A percentile compares a stretch with the other conserved stretches of the same genome.
Conservation (phyloP, 2,329 filamentous ascomycete species). For the Coniella vitis region DNA sequence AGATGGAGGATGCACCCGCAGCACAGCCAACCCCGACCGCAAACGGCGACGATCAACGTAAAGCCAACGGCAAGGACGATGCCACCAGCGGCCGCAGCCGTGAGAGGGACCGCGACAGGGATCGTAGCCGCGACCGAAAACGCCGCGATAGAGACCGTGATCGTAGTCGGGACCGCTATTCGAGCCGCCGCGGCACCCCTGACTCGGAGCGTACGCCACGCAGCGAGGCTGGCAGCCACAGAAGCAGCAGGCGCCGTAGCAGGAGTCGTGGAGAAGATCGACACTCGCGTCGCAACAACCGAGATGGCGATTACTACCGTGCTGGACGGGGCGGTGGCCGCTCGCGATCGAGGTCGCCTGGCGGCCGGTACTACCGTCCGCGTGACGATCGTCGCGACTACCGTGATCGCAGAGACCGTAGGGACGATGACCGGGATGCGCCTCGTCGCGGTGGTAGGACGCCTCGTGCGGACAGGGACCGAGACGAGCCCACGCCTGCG, state of each 20-base stretch:
- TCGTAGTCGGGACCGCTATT: conserved; percentile 40
- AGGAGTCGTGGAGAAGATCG: conserved; percentile 70
- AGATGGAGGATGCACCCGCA: conserved; percentile 26
- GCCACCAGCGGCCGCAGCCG: conserved; percentile 32
- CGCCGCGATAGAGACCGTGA: conserved; percentile 41
- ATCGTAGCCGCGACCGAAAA: conserved; percentile 48
- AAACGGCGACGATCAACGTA: conserved; percentile 53
- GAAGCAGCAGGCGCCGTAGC: conserved; percentile 76
- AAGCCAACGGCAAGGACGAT: conserved; percentile 44
- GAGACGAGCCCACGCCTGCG: conserved; percentile 51
- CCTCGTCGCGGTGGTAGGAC: conserved; percentile 39
- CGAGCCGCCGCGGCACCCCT: conserved; percentile 47
- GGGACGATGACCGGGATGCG: conserved; percentile 34
- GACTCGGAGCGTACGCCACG: conserved; percentile 60
- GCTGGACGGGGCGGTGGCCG: conserved; percentile 49
- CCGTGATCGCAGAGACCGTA: conserved; percentile 40
- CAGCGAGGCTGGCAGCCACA: conserved; percentile 73
- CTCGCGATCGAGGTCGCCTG: conserved; percentile 65
- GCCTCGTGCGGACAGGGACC: conserved; percentile 41
- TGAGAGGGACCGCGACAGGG: conserved; percentile 34
- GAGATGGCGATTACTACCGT: conserved; percentile 65
- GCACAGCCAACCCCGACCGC: conserved; percentile 25
- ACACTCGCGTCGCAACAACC: conserved; percentile 64
- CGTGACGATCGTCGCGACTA: conserved; percentile 37
- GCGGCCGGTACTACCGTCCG: conserved; percentile 48